phyloP scores from a whole-genome alignment of 257 asterid genomes.

The Rauvolfia tetraphylla region DNA sequence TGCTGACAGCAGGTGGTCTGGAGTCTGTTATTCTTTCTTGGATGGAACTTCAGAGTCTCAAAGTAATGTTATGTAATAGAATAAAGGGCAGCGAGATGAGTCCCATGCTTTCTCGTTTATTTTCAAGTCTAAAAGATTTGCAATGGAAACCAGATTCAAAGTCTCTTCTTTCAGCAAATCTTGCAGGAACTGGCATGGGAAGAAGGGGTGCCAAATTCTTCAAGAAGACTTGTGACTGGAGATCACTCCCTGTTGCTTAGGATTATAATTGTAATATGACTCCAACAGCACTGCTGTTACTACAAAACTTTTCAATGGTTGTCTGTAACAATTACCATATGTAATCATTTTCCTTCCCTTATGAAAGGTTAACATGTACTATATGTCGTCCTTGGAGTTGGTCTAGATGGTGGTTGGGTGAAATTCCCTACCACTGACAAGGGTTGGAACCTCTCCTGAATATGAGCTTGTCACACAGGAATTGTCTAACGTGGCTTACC shows the following conservation, averaged over 20 bases:
- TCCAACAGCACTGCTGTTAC: background rate
- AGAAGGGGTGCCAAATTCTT: conserved; percentile 53
- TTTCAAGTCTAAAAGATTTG: conserved; percentile 50
- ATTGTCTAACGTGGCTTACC: no score
- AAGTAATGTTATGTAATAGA: conserved; percentile 54
- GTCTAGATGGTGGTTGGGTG: no score
- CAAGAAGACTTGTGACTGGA: conserved; percentile 62
- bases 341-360: background rate
- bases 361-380: background rate
- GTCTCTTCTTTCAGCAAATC: conserved; percentile 41
- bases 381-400: no score
- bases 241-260: conserved; percentile 45
- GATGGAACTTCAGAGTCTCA: conserved; percentile 58
- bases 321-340: background rate
- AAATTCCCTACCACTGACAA: no score
- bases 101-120: conserved; percentile 42
- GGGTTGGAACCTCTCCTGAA: no score
- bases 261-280: background rate
- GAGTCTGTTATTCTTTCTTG: conserved; percentile 50
- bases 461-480: no score
- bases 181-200: conserved; percentile 56
- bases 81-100: conserved; percentile 58
- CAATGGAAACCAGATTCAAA: conserved; percentile 68
- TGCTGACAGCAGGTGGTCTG: conserved; percentile 56
- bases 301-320: background rate